Base-by-base conservation (phyloP, 2,329 filamentous ascomycete genomes). In the Paraphoma sp. region DNA sequence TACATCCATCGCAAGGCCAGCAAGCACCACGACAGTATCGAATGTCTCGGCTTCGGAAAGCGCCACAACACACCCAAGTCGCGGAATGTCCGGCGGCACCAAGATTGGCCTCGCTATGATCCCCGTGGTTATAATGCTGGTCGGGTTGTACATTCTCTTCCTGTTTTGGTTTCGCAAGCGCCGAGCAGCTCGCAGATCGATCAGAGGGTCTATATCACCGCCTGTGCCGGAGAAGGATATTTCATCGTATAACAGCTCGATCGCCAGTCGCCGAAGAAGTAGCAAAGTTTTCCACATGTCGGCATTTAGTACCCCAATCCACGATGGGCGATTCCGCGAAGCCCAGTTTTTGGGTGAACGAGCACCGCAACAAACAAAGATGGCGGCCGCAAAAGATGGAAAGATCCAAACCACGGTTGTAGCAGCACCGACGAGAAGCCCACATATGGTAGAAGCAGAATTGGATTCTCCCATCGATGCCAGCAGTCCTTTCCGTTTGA, bases 391-490 rank as follows among this genome's bases (percentile, higher is more conserved):
- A 18, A 47, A 47, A 14, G 51, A 47, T 12, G 45, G 51, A 8
- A 54, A 40, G 17, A 54, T 41, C 14, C 17, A 23, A 33, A 12
- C 54, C 11, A 52, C 54, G 40, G 56, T 45, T 5, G 41, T 43
- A 18, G 41, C 45, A 6, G 38, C 38, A 29, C 38, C 17, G 16
- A n/a, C 10, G 5, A 28, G 28, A 14, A 44, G 48, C 36, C 23
- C 28, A 18, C 12, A 30, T 11, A 33, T 18, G 23, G 18, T 44
- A 1, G 12, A 54, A 6, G 48, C 48, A 17, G 55, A 48, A 8
- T 45, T 47, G 9, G 70, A 72, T 18, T 70, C 65, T 12, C 71
- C 71, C 6, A 70, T 75, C 30, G 71, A 73, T 48, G 58, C 61
- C 14, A 59, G 58, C 2, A 71, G 64, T 42, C 70, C 72, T 10